Evolutionary conservation across 805 yeast species (phyloP), one percentile per base, ranked within the genome.

Genomic region (Candida railenensis): DNA sequence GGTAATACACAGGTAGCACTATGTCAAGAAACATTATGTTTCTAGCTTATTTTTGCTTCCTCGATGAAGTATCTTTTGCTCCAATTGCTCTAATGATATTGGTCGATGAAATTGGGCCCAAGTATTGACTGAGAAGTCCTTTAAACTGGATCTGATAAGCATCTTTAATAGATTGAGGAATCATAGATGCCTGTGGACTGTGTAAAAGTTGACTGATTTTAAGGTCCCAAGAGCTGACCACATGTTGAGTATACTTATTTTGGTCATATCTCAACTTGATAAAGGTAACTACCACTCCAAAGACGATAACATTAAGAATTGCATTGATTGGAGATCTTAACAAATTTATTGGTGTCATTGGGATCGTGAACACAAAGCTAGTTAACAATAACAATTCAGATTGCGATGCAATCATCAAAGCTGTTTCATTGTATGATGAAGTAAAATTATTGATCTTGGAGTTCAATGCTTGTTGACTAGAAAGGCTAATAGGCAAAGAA

Each of bases 161-260:
- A 16, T 42, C 40, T 16, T 42, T 42, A n/a, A 42, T 14, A 9
- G n/a, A 19, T 25, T 33, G 45, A 3, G 45, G 45, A 14, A 42
- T 22, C 16, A 34, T n/a, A 3, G 25, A 18, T 5, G 18, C 36
- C 14, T 42, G 40, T 15, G 39, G 45, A 16, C 45, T 22, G 19
- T 21, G 22, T 37, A 42, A 42, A n/a, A 42, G n/a, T 22, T 34
- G 43, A 25, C 19, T 20, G 22, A 36, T 34, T 22, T 34, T 22
- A 22, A 34, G 19, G 30, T 82, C 78, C 53, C 76, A 74, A 44
- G 74, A 75, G 12, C 65, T 64, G 39, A 82, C 62, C 7, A 83
- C 62, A 7, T 65, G 49, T 47, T 60, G 61, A 16, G 73, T 62
- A 51, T 61, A 66, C 48, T 55, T 58, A 47, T 62, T 69, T 9